Percentiles rank a stretch among this genome's conserved stretches.
Evolutionary conservation across 169 alveolate genomes (phyloP).

Genomic region (Plasmodium cynomolgi): DNA sequence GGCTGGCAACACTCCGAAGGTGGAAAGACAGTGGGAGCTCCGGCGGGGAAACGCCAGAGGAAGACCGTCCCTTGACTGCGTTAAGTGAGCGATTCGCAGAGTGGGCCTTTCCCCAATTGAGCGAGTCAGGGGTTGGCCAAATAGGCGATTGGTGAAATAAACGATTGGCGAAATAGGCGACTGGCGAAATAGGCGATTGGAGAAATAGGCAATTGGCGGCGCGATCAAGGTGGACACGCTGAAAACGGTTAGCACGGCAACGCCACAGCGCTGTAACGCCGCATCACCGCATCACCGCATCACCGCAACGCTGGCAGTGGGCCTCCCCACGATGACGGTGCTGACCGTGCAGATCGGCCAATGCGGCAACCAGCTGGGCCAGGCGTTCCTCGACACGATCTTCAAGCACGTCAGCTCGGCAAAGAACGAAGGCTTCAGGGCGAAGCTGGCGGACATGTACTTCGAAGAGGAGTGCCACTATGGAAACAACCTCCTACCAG

Average conservation of each 20-base stretch:
- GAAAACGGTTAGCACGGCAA: background rate
- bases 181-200: background rate
- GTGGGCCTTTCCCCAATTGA: background rate
- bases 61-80: background rate
- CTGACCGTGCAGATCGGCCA: conserved; percentile 61
- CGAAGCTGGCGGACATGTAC: conserved; percentile 36
- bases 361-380: conserved; percentile 68
- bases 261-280: no score
- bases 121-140: no score
- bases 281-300: background rate
- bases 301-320: background rate
- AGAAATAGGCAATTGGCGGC: background rate
- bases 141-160: background rate
- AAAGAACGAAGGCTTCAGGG: conserved; percentile 34
- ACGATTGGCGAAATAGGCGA: background rate
- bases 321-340: conserved; percentile 12
- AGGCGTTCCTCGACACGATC: conserved; percentile 22
- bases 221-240: background rate
- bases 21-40: background rate
- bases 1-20: background rate
- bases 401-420: conserved; percentile 12
- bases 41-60: no score
- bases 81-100: background rate
- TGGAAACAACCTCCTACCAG: conserved; percentile 42
- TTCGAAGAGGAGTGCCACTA: conserved; percentile 59